phyloP scores from a whole-genome alignment of 805 yeast species.

The Lipomyces kockii region DNA sequence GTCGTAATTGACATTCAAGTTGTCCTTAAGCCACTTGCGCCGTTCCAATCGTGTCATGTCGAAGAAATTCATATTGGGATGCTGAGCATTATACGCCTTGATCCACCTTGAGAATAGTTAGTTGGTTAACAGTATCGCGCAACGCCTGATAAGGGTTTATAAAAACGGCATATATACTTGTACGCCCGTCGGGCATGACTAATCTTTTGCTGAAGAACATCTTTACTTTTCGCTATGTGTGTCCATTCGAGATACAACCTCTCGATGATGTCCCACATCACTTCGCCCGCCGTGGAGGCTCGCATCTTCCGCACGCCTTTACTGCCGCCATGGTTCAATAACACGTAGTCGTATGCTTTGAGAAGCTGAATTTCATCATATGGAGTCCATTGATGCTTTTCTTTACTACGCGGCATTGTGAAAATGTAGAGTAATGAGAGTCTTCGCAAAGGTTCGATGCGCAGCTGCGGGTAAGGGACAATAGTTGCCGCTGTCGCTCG shows the following conservation, averaged over 20 bases:
- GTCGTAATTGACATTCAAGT: not conserved
- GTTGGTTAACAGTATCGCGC: not conserved
- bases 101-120: not conserved
- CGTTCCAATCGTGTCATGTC: not conserved
- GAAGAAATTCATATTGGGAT: not conserved
- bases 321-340: not conserved
- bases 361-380: not conserved
- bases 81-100: not conserved
- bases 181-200: not conserved
- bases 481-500: too few species aligned
- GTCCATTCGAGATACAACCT: not conserved
- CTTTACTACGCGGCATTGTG: not conserved
- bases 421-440: not conserved
- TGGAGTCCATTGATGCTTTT: not conserved
- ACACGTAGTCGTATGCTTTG: not conserved
- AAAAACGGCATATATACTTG: not conserved
- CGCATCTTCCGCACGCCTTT: not conserved
- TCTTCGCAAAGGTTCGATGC: too few species aligned
- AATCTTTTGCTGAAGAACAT: not conserved
- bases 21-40: not conserved
- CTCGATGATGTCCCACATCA: not conserved
- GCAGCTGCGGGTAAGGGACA: not conserved
- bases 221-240: not conserved
- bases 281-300: not conserved
- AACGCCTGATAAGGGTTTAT: not conserved